A percentile compares a stretch with the other conserved stretches of the same genome.
These are phyloP conservation scores for Mycena latifolia DNA, from an alignment of 768 basidiomycete species.

Conservation along the genomic window DNA sequence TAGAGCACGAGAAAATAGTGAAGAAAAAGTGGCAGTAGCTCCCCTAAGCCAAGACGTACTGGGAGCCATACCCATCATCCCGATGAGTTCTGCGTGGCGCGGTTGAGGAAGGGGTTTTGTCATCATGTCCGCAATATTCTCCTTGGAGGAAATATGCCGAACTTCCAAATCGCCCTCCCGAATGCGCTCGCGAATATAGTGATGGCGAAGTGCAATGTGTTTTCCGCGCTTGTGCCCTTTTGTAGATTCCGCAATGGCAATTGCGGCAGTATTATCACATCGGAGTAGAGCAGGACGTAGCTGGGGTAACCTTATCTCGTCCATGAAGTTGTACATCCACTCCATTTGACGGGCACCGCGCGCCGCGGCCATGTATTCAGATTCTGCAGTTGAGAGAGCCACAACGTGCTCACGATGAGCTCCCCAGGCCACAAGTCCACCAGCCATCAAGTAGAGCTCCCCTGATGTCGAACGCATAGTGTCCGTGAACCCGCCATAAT, in stretches of 20 bases:
- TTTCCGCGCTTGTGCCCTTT: background rate
- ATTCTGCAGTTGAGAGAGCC: background rate
- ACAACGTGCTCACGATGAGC: background rate
- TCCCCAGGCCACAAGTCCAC: background rate
- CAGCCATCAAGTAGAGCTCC: constrained; percentile 6
- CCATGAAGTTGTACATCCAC: constrained; percentile 9
- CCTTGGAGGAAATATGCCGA: no score
- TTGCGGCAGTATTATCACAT: background rate
- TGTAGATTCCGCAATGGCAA: background rate
- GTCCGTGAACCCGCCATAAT: background rate
- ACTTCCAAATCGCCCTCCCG: no score
- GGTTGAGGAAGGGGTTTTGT: no score
- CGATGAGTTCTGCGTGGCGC: no score
- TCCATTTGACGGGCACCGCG: background rate
- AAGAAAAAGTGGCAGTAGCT: no score
- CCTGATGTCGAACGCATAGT: constrained; percentile 8
- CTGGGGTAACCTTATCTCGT: background rate
- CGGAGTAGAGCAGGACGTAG: background rate
- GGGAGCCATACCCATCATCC: no score
- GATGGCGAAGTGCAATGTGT: background rate
- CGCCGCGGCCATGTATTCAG: background rate
- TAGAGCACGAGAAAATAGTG: no score
- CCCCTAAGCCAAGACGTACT: no score
- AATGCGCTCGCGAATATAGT: no score
- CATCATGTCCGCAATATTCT: no score